Evolutionary conservation across 768 basidiomycete genomes (phyloP), one percentile per base, ranked within the genome.

Genomic region (Auricularia sp.): DNA sequence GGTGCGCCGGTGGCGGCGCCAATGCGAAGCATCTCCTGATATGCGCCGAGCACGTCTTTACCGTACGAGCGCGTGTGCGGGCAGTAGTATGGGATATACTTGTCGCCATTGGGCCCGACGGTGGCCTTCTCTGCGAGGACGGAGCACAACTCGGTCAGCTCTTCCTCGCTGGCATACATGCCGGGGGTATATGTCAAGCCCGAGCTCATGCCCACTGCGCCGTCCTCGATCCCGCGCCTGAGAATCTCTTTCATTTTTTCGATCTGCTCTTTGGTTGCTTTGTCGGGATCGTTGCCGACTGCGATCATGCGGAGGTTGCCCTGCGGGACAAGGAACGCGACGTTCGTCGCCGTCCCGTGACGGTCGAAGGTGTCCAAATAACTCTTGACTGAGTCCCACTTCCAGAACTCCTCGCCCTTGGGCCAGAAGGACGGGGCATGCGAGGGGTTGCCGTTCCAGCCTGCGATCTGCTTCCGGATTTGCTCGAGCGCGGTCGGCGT

Each of bases 181-280:
- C 73, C 73, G 14, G 73, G 73, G 3, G 71, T 72, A 62, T 74
- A 74, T 7, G 73, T 74, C 44, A 74, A 66, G 56, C 73, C 73
- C 61, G 66, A 67, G 51, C 60, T 72, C 73, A 74, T 74, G 11
- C 73, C 73, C 1, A 74, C 67, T 0, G 73, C 73, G 39, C 73
- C 73, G 59, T 74, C 64, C 2, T 64, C 39, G 70, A 74, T 72
- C 10, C 66, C 69, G 35, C 64, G 42, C 51, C 67, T 64, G 11
- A 74, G 66, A 18, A 73, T 61, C 5, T 53, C 64, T 4, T 66
- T 64, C 62, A 73, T 72, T 61, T 71, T 65, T 23, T 61, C 21
- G 11, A 72, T 66, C 66, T 74, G 67, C 2, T 66, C 66, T 3
- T 66, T 35, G 1, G 66, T 70, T 8, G 71, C 71, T 10, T 54